phyloP scores from a whole-genome alignment of 305 asterid species.

The Fraxinus baroniana region DNA sequence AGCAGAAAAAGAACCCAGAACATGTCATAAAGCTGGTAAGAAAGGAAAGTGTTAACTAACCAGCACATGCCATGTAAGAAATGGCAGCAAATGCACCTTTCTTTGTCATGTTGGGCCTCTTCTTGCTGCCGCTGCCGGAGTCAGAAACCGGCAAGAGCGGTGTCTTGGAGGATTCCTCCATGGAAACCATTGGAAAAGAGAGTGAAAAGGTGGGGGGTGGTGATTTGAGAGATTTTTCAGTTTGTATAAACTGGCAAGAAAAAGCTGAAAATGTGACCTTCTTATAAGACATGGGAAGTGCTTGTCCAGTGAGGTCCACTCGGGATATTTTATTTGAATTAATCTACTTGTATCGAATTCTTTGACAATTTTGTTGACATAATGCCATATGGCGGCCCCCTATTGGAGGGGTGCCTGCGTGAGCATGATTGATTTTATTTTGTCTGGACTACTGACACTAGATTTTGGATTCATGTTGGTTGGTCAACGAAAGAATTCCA shows the following conservation, averaged over 20 bases:
- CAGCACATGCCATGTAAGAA: constrained; percentile 32
- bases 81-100: constrained; percentile 31
- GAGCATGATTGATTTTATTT: no score
- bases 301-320: constrained; percentile 21
- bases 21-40: background rate
- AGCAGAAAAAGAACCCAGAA: background rate
- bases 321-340: background rate
- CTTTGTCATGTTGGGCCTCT: constrained; percentile 10
- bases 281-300: constrained; percentile 4
- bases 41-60: constrained; percentile 2
- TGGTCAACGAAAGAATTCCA: background rate
- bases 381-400: no score
- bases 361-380: no score
- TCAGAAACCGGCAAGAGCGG: constrained; percentile 1
- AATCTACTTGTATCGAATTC: no score
- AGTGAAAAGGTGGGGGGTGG: background rate
- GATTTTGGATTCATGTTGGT: background rate
- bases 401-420: no score
- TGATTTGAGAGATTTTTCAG: background rate
- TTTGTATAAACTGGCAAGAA: background rate
- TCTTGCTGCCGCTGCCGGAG: background rate
- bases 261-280: background rate
- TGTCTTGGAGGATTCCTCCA: constrained; percentile 11
- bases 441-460: background rate
- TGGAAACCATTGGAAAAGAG: background rate